Conservation (phyloP, 345 rosid genomes). For the Acer negundo region DNA sequence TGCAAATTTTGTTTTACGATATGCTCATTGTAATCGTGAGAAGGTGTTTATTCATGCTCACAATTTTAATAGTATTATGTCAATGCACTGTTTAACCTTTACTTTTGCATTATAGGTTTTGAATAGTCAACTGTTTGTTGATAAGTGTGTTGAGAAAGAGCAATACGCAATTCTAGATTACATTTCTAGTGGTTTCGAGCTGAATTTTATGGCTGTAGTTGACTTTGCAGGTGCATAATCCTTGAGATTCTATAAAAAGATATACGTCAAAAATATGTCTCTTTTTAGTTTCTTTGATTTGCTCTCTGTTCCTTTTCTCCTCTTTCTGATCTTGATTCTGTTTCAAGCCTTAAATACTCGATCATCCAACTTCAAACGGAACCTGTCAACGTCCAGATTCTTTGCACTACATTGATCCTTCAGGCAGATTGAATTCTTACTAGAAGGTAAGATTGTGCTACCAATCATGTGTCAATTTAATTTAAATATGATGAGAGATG, state of each 20-base stretch:
- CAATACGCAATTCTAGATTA: slow-evolving; percentile 71
- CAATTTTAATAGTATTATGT: slow-evolving; percentile 5
- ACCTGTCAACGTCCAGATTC: slow-evolving; percentile 65
- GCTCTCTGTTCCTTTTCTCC: not conserved
- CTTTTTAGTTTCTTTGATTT: slow-evolving; percentile 4
- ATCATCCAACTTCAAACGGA: slow-evolving; percentile 82
- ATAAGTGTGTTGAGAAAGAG: slow-evolving; percentile 59
- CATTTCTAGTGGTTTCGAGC: too few species aligned
- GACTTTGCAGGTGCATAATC: too few species aligned
- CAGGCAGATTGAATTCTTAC: slow-evolving; percentile 75
- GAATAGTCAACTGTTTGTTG: slow-evolving; percentile 80
- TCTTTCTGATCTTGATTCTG: not conserved
- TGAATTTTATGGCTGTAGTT: too few species aligned
- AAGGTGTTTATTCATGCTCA: slow-evolving; percentile 47
- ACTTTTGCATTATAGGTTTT: slow-evolving; percentile 43
- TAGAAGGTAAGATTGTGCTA: slow-evolving; percentile 50
- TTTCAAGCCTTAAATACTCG: not conserved
- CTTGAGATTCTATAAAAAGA: not conserved
- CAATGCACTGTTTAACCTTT: not conserved
- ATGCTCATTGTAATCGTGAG: slow-evolving; percentile 40
- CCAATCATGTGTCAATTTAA: not conserved
- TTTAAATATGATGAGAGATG: not conserved
- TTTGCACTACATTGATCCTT: slow-evolving; percentile 81
- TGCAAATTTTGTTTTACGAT: slow-evolving; percentile 48
- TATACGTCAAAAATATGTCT: not conserved